phyloP scores from a whole-genome alignment of 2,329 filamentous ascomycete genomes.

The Penicillium fuscoglaucum region DNA sequence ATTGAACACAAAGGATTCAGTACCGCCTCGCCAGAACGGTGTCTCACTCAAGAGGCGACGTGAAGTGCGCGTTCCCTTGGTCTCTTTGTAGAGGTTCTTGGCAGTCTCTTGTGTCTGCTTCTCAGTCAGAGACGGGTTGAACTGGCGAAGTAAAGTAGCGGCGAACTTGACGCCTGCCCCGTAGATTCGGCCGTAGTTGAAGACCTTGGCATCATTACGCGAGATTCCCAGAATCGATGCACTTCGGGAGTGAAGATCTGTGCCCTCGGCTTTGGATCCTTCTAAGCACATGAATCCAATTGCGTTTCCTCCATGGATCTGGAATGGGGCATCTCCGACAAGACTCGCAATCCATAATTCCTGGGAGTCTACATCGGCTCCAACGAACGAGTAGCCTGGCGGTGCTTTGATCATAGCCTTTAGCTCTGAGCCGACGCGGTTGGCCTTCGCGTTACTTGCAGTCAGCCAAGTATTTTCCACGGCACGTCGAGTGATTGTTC shows the following conservation, averaged over 20 bases:
- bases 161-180: slow-evolving; percentile 96
- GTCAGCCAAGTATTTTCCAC: slow-evolving; percentile 99
- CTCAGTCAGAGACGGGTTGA: slow-evolving; percentile 83
- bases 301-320: slow-evolving; percentile 92
- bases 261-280: slow-evolving; percentile 89
- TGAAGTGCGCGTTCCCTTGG: slow-evolving; percentile 84
- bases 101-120: slow-evolving; percentile 74
- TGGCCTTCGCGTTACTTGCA: slow-evolving; percentile 93
- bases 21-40: slow-evolving; percentile 92
- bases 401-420: slow-evolving; percentile 97
- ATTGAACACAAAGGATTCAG: slow-evolving; percentile 98
- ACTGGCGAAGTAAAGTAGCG: slow-evolving; percentile 83
- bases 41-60: slow-evolving; percentile 70
- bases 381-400: slow-evolving; percentile 87
- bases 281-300: slow-evolving; percentile 99
- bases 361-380: slow-evolving; percentile 94
- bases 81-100: slow-evolving; percentile 77
- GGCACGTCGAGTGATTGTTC: slow-evolving; percentile 87
- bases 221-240: slow-evolving; percentile 91
- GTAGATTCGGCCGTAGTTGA: slow-evolving; percentile 98
- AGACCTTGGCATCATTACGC: slow-evolving; percentile 92
- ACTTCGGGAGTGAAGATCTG: slow-evolving; percentile 91
- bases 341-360: slow-evolving; percentile 98
- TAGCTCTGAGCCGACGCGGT: slow-evolving; percentile 91
- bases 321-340: slow-evolving; percentile 91